A percentile compares a stretch with the other conserved stretches of the same genome.
phyloP scores from a whole-genome alignment of 306 rosid genomes.

The Ziziphus jujuba region DNA sequence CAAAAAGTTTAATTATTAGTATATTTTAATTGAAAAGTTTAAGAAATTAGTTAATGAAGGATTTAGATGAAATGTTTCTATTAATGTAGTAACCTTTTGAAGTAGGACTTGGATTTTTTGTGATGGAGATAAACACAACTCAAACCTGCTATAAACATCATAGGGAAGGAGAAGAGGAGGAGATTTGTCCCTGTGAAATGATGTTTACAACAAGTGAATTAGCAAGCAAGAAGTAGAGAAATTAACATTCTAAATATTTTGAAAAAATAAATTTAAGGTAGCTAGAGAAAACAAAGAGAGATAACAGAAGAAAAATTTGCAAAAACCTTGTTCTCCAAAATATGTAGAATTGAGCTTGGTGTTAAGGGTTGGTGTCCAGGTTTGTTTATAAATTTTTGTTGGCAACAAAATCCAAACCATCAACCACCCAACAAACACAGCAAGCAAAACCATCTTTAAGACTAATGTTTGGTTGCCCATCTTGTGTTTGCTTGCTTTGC shows the following conservation, averaged over 20 bases:
- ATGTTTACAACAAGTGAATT: neutral
- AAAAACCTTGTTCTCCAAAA: slow-evolving; percentile 54
- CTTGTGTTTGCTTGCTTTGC: neutral
- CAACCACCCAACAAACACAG: slow-evolving; percentile 53
- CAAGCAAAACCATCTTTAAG: slow-evolving; percentile 25
- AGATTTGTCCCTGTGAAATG: slow-evolving; percentile 48
- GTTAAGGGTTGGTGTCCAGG: slow-evolving; percentile 40
- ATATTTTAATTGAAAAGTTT: too few species aligned
- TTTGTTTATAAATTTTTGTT: slow-evolving; percentile 38
- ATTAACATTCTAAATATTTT: neutral
- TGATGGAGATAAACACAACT: slow-evolving; percentile 60
- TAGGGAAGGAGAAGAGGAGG: slow-evolving; percentile 59
- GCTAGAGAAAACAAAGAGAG: neutral
- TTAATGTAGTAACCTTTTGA: slow-evolving; percentile 31
- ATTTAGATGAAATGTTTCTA: neutral
- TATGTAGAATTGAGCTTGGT: slow-evolving; percentile 45
- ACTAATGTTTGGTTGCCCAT: slow-evolving; percentile 18
- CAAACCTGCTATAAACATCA: slow-evolving; percentile 53
- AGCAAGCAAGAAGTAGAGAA: neutral
- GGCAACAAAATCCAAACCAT: slow-evolving; percentile 56
- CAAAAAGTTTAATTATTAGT: too few species aligned
- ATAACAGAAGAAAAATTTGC: neutral
- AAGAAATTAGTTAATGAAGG: too few species aligned
- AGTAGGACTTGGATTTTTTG: slow-evolving; percentile 19
- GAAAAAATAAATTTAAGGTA: neutral